Conservation (phyloP, 2,329 filamentous ascomycete genomes). For the Simplicillium aogashimaense region DNA sequence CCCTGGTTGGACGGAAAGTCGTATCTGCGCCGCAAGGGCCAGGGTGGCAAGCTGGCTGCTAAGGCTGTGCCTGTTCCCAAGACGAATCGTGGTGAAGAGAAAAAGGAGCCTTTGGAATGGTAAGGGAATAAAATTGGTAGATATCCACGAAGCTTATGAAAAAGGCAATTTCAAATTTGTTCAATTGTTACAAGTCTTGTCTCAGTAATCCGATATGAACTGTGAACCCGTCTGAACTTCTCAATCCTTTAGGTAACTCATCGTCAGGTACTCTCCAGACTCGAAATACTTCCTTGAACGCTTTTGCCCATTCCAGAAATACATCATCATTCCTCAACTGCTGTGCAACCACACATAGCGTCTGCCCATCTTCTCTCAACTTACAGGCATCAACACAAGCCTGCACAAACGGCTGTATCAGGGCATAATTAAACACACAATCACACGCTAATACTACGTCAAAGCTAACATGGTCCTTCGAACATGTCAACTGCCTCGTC, state of each 20-base stretch:
- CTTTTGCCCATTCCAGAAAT: conserved; percentile 69
- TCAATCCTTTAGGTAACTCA: conserved; percentile 35
- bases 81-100: conserved; percentile 78
- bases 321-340: conserved; percentile 80
- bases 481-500: conserved; percentile 28
- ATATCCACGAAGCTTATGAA: too few species aligned
- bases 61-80: conserved; percentile 66
- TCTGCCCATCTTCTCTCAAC: conserved; percentile 29
- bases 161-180: too few species aligned
- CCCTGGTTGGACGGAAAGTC: conserved; percentile 87
- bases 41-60: conserved; percentile 43
- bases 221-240: neutral
- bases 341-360: conserved; percentile 74
- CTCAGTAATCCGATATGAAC: neutral
- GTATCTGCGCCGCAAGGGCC: conserved; percentile 57
- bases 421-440: conserved; percentile 87
- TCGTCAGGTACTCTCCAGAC: conserved; percentile 68
- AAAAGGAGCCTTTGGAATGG: conserved; percentile 85
- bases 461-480: conserved; percentile 34
- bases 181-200: neutral
- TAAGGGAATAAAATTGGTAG: conserved; percentile 26
- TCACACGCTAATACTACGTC: conserved; percentile 78
- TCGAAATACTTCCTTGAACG: conserved; percentile 56
- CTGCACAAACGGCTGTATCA: conserved; percentile 73
- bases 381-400: conserved; percentile 68